phyloP scores from a whole-genome alignment of 2,329 filamentous ascomycete genomes.

The Cryphonectria parasitica region DNA sequence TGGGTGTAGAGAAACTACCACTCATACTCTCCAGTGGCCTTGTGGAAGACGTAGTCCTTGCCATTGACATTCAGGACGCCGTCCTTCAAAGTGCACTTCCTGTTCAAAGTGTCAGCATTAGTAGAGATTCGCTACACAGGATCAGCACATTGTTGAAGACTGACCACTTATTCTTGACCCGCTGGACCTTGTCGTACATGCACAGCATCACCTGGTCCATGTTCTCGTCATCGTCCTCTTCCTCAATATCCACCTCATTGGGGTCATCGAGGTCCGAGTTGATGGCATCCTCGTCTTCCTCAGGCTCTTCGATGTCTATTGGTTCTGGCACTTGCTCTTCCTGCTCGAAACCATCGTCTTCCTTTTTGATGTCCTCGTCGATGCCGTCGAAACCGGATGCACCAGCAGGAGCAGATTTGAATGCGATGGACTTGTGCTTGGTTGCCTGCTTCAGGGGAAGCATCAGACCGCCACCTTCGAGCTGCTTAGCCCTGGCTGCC shows the following conservation, averaged over 20 bases:
- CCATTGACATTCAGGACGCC: conserved; percentile 91
- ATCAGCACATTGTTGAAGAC: not conserved
- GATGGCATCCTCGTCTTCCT: conserved; percentile 89
- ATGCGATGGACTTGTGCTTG: conserved; percentile 41
- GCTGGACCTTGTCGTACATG: conserved; percentile 98
- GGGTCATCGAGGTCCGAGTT: conserved; percentile 97
- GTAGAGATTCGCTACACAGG: not conserved
- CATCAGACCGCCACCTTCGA: conserved; percentile 79
- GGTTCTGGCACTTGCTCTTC: not conserved
- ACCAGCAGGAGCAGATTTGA: conserved; percentile 35
- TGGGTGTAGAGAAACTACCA: conserved; percentile 63
- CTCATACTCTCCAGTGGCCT: conserved; percentile 95
- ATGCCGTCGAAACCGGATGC: conserved; percentile 65
- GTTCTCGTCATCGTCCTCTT: conserved; percentile 84
- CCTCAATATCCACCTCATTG: conserved; percentile 81
- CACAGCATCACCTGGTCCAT: conserved; percentile 93
- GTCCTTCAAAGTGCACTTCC: conserved; percentile 98
- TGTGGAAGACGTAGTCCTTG: conserved; percentile 97
- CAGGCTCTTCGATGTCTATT: conserved; percentile 56
- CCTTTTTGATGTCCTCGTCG: conserved; percentile 64
- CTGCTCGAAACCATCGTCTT: conserved; percentile 53
- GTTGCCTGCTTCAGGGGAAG: conserved; percentile 65
- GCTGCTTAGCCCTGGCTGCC: conserved; percentile 64
- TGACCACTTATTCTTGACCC: conserved; percentile 97
- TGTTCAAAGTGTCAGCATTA: conserved; percentile 36